Evolutionary conservation across 2,329 filamentous ascomycete genomes (phyloP), one percentile per base, ranked within the genome.

Genomic region (Alternaria triticimaculans): DNA sequence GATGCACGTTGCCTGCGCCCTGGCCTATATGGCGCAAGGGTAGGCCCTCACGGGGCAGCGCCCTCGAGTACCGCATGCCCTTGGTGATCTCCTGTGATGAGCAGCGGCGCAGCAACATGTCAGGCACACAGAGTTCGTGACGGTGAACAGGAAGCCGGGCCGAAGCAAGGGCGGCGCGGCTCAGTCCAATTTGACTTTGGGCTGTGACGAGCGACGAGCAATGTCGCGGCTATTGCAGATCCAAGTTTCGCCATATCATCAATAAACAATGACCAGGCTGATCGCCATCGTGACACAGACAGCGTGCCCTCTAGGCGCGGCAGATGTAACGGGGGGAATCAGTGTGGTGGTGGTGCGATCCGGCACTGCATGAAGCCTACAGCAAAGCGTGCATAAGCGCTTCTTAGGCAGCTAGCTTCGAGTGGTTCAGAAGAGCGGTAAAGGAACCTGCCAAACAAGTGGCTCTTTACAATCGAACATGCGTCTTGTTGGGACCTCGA

Each of bases 401-500:
- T 56, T 67, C 54, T 68, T 70, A 65, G 69, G 65, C 69, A 66
- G 60, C 72, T 70, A 63, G 51, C 63, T 68, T 60, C 63, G 28
- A 67, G 72, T 76, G 74, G 76, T 78, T 77, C 77, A 78, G 72
- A 79, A 79, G 71, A 78, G 78, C 78, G 78, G 78, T 80, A 78
- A 76, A 67, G 65, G 58, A 57, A 58, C 57, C 63, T 73, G 63
- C 74, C 70, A 72, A 68, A 71, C 70, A 70, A 62, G 66, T 64
- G 63, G 64, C 63, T 48, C 66, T 67, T 64, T 41, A 41, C 37
- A 65, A 70, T 68, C 69, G 71, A 63, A 59, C 69, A 58, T 76
- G 74, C 74, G 64, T 73, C 69, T 74, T 76, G 74, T 78, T 78
- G 74, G 68, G 75, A 74, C 55, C 6, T 53, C 49, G 23, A 63